phyloP scores from a whole-genome alignment of 352 stramenopile species.

The Pythium sp. region DNA sequence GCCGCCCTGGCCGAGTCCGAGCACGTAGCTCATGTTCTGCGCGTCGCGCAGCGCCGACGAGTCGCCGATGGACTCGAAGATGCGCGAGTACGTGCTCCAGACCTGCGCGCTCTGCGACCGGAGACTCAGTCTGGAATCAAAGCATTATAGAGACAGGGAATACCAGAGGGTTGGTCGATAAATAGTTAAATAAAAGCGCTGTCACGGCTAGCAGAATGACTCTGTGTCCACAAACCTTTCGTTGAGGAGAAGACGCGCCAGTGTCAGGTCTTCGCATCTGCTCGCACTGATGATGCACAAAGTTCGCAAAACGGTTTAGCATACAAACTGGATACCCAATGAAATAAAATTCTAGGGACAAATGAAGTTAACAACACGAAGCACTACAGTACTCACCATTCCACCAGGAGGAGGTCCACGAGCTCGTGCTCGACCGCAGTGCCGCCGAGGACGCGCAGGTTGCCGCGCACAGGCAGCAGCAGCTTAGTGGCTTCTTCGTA shows the following conservation, averaged over 20 bases:
- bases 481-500: constrained; percentile 56
- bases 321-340: no score
- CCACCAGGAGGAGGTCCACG: constrained; percentile 70
- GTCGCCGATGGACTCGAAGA: constrained; percentile 70
- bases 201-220: neutral
- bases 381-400: constrained; percentile 43
- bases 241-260: constrained; percentile 82
- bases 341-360: neutral
- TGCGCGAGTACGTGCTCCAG: constrained; percentile 73
- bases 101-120: constrained; percentile 78
- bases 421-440: constrained; percentile 74
- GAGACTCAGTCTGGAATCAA: constrained; percentile 44
- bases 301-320: neutral
- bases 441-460: constrained; percentile 66
- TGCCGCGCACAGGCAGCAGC: constrained; percentile 60
- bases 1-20: constrained; percentile 74
- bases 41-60: constrained; percentile 71
- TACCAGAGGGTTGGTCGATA: neutral
- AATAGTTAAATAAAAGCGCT: neutral
- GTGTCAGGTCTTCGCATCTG: constrained; percentile 56
- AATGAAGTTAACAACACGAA: neutral
- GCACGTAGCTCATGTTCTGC: constrained; percentile 88
- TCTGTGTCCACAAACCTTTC: constrained; percentile 41
- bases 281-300: constrained; percentile 41
- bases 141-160: neutral